Percentiles rank a stretch among this genome's conserved stretches.
phyloP scores from a whole-genome alignment of 2,329 filamentous ascomycete species.

The Trichophyton rubrum region DNA sequence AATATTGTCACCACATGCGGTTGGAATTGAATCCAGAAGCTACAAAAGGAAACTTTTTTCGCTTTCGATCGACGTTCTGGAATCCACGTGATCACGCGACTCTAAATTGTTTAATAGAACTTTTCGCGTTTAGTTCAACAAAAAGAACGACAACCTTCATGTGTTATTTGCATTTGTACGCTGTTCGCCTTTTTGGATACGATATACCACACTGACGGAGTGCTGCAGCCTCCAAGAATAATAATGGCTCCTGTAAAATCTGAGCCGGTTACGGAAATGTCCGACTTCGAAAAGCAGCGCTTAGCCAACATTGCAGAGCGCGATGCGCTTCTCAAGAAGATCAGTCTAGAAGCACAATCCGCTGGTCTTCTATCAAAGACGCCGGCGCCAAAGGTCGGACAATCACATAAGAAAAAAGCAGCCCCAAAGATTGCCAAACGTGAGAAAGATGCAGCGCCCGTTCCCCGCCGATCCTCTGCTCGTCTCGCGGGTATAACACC shows the following conservation, averaged over 20 bases:
- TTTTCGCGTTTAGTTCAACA: neutral
- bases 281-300: constrained; percentile 74
- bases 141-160: neutral
- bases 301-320: constrained; percentile 80
- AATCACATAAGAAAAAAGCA: constrained; percentile 36
- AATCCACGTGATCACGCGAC: constrained; percentile 2
- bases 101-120: neutral
- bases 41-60: neutral
- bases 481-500: constrained; percentile 51
- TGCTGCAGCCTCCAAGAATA: neutral
- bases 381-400: constrained; percentile 36
- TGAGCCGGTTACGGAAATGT: constrained; percentile 40
- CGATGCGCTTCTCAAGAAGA: constrained; percentile 65
- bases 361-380: constrained; percentile 53
- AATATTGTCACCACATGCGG: too few species aligned
- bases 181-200: neutral
- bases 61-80: neutral
- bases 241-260: neutral
- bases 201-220: neutral
- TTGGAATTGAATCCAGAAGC: neutral
- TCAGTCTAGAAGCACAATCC: constrained; percentile 54
- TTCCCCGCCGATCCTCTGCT: constrained; percentile 49
- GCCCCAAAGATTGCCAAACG: constrained; percentile 49
- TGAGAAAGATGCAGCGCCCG: constrained; percentile 43
- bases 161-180: neutral